Conservation (phyloP, 169 alveolate genomes). For the Plasmodium billcollinsi region DNA sequence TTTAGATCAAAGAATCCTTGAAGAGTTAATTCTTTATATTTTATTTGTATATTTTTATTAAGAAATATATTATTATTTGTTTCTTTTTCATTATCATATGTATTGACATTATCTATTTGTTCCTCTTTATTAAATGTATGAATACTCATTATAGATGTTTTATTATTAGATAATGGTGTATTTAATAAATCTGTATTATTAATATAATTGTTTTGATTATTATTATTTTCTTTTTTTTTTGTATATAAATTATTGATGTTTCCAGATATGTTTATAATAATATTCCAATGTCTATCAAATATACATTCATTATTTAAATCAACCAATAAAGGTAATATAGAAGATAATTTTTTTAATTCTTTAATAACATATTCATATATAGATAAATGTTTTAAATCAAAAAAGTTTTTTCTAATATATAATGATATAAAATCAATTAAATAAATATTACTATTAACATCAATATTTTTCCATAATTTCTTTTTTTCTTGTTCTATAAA, state of each 20-base stretch:
- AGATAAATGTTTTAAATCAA: conserved; percentile 92
- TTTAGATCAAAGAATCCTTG: conserved; percentile 93
- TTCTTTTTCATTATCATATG: not conserved
- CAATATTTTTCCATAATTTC: conserved; percentile 94
- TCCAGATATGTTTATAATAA: conserved; percentile 93
- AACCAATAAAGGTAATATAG: conserved; percentile 94
- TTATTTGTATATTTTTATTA: conserved; percentile 84
- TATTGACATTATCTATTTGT: not conserved
- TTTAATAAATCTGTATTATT: not conserved
- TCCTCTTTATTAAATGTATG: not conserved
- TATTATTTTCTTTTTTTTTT: conserved; percentile 6
- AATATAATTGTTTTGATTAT: not conserved
- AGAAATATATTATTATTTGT: not conserved
- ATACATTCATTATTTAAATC: conserved; percentile 94
- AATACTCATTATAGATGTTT: not conserved
- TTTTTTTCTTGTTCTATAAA: conserved; percentile 94
- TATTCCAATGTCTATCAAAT: conserved; percentile 97
- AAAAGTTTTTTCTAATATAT: conserved; percentile 90
- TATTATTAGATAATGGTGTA: not conserved
- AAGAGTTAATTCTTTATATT: conserved; percentile 94
- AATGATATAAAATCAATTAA: conserved; percentile 89
- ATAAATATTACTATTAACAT: conserved; percentile 91
- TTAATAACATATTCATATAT: conserved; percentile 92
- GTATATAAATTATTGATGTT: conserved; percentile 63
- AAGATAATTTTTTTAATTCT: conserved; percentile 95